These are phyloP conservation scores for Aureobasidium pullulans DNA, from an alignment of 2,329 filamentous ascomycete genomes.

Conservation along the genomic window DNA sequence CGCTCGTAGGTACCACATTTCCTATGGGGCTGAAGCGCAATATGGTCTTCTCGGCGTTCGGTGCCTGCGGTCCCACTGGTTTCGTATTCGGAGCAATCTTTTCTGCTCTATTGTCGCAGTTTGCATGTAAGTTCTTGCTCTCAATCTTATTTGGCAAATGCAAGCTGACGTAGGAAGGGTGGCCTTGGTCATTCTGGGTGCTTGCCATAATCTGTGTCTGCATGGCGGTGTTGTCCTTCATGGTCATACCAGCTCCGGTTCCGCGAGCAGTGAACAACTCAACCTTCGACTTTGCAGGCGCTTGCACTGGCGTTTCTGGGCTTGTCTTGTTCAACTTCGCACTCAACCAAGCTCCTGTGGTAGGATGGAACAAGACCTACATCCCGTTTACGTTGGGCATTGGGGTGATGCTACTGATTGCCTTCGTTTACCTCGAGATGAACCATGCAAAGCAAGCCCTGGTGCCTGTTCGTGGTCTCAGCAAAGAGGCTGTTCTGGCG, in stretches of 20 bases:
- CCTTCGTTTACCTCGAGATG: conserved; percentile 25
- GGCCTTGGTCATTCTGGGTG: conserved; percentile 29
- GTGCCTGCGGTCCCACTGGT: conserved; percentile 29
- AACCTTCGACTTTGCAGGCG: conserved; percentile 25
- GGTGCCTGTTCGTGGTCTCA: conserved; percentile 23
- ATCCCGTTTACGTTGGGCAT: conserved; percentile 25
- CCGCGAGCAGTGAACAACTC: conserved; percentile 6
- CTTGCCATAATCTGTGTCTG: conserved; percentile 23
- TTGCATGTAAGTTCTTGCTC: conserved; percentile 36
- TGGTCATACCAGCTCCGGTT: conserved; percentile 21
- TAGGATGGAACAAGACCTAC: conserved; percentile 25
- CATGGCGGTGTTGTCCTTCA: conserved; percentile 19
- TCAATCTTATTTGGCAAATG: conserved; percentile 36
- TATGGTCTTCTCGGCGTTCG: conserved; percentile 32
- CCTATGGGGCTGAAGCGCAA: conserved; percentile 30
- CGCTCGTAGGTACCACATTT: conserved; percentile 29
- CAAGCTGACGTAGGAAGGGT: conserved; percentile 22
- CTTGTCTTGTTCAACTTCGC: conserved; percentile 28
- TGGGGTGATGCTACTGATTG: conserved; percentile 22
- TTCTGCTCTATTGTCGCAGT: conserved; percentile 27
- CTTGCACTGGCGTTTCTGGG: conserved; percentile 23
- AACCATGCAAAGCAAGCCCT: conserved; percentile 19
- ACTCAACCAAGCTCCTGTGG: conserved; percentile 27
- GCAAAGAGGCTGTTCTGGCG: conserved; percentile 21
- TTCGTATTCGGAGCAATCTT: conserved; percentile 29